Evolutionary conservation across 2,329 filamentous ascomycete species (phyloP).

Genomic region (Colletotrichum sp.): DNA sequence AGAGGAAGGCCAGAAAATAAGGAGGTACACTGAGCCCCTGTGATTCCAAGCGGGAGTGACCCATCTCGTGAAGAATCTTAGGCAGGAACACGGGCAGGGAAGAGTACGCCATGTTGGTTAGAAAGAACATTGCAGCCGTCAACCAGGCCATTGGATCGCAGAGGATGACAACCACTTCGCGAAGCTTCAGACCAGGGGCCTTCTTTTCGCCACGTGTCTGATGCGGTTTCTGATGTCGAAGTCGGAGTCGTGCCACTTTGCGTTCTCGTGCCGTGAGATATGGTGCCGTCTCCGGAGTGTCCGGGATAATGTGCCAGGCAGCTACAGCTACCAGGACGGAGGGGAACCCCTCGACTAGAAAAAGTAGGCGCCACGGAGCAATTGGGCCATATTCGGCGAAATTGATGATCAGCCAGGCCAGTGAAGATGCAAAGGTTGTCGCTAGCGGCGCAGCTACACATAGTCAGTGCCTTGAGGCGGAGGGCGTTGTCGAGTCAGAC

Average conservation of each 20-base stretch:
- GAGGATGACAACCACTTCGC: conserved; percentile 64
- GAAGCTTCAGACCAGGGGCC: conserved; percentile 50
- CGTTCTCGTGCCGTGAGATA: conserved; percentile 69
- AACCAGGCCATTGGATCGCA: conserved; percentile 74
- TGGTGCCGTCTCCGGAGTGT: conserved; percentile 69
- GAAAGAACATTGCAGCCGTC: conserved; percentile 83
- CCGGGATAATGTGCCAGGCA: conserved; percentile 78
- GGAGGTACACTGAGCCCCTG: conserved; percentile 85
- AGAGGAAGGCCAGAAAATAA: conserved; percentile 75
- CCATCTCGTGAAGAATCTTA: conserved; percentile 79
- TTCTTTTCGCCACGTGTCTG: conserved; percentile 23
- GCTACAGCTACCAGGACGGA: conserved; percentile 76
- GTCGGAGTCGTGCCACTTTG: conserved; percentile 72
- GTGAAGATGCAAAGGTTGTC: conserved; percentile 78
- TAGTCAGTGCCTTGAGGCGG: conserved; percentile 36
- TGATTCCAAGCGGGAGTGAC: conserved; percentile 68
- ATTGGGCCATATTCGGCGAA: conserved; percentile 70
- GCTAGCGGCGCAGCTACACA: conserved; percentile 79
- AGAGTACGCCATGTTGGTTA: conserved; percentile 85
- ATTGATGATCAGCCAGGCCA: conserved; percentile 80
- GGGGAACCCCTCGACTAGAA: conserved; percentile 85
- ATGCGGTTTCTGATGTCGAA: conserved; percentile 54
- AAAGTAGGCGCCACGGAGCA: conserved; percentile 84
- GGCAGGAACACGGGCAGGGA: conserved; percentile 89
- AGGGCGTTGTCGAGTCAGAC: conserved; percentile 36